Evolutionary conservation across 495 filamentous ascomycete genomes (phyloP), one percentile per base, ranked within the genome.

Genomic region (Hyaloscypha hepaticicola): DNA sequence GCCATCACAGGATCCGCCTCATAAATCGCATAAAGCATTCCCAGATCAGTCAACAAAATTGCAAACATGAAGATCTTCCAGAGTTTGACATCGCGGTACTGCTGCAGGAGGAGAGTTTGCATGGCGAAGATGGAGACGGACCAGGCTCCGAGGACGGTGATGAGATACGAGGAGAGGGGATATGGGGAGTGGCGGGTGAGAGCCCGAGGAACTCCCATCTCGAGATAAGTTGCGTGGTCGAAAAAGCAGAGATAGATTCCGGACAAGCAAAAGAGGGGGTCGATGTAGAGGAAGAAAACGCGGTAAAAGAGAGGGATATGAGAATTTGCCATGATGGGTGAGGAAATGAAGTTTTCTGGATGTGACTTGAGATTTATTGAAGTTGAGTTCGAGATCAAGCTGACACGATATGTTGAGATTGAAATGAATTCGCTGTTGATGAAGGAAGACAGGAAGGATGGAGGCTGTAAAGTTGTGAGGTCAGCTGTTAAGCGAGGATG

Each of bases 171-270:
- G 56, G 57, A 7, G 26, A 66, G 49, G 12, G 27, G 28, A 31
- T 45, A 26, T 9, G 49, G 48, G 55, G 1, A 2, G 7, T 22
- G 56, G 41, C 22, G 19, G 56, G 21, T 31, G 45, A 58, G 38
- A 45, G 38, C 38, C 3, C 38, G 38, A 22, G 63, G 63, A 26
- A 60, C 29, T 5, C 63, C 56, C 28, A 55, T 66, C 2, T 26
- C 8, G 48, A 70, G 45, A 56, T 50, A 63, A 19, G 53, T 60
- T 55, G 27, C 12, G 26, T 59, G 68, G 33, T 68, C 61, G 63
- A 73, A 72, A 60, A 72, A 66, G 65, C 59, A 60, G 52, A 73
- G 60, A 56, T 73, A 73, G 49, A 68, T 66, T 25, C 67, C 69
- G n/a, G 50, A 68, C 26, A 70, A n/a, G 63, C 65, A 63, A 51